These are phyloP conservation scores for Lipomyces oligophaga DNA, from an alignment of 805 yeast species.

Conservation along the genomic window DNA sequence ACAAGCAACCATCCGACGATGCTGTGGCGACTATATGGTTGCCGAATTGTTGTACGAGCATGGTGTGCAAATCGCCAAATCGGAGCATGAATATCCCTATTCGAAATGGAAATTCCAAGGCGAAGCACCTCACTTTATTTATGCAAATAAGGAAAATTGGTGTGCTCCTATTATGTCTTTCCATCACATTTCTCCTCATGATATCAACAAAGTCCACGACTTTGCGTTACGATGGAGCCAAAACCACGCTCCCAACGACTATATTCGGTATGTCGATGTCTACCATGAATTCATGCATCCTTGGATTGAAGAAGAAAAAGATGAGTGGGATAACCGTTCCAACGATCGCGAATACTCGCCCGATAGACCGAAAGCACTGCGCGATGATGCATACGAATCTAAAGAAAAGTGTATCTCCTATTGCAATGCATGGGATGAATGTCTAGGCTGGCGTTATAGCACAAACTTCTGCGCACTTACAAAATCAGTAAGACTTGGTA, in stretches of 20 bases:
- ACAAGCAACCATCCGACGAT: conserved; percentile 16
- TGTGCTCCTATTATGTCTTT: conserved; percentile 36
- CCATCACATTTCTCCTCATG: conserved; percentile 35
- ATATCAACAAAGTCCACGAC: conserved; percentile 32
- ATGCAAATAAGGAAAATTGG: conserved; percentile 28
- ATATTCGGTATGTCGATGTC: conserved; percentile 33
- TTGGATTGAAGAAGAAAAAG: conserved; percentile 12
- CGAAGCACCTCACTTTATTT: conserved; percentile 29
- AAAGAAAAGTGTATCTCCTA: conserved; percentile 8
- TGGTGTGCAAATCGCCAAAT: conserved; percentile 18
- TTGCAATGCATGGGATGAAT: conserved; percentile 16
- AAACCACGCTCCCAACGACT: conserved; percentile 6
- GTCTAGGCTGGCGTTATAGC: conserved; percentile 13
- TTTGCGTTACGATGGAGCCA: conserved; percentile 34
- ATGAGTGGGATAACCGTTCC: conserved; percentile 24
- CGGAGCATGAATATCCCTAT: conserved; percentile 17
- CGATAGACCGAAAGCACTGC: conserved; percentile 10
- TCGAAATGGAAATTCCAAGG: conserved; percentile 35
- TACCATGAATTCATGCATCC: conserved; percentile 36
- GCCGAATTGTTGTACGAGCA: conserved; percentile 32
- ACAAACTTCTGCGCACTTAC: conserved; percentile 15
- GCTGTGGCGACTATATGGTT: conserved; percentile 41
- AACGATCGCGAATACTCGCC: conserved; percentile 19
- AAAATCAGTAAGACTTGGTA: conserved; percentile 13
- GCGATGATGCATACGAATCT: conserved; percentile 15